Evolutionary conservation across 306 rosid genomes (phyloP).

Genomic region (Lathyrus sativus): DNA sequence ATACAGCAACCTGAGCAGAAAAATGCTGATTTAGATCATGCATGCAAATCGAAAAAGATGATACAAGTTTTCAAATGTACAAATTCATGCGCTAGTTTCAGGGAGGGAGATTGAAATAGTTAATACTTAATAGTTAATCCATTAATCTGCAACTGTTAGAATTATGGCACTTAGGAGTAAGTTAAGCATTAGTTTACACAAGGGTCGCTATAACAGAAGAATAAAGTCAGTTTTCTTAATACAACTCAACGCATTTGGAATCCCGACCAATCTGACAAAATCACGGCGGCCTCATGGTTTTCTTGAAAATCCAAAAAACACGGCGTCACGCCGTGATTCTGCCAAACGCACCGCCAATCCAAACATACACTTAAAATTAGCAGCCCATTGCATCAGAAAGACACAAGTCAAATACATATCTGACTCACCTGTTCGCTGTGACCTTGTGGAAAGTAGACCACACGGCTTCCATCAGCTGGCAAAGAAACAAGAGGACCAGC

Average conservation of each 20-base stretch:
- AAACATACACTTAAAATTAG: background rate
- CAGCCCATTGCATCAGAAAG: background rate
- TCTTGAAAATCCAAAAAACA: background rate
- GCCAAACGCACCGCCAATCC: background rate
- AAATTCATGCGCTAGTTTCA: slow-evolving; percentile 6
- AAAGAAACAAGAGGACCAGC: slow-evolving; percentile 95
- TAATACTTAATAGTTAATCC: slow-evolving; percentile 4
- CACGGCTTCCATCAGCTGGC: slow-evolving; percentile 87
- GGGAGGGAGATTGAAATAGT: background rate
- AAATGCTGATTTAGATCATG: slow-evolving; percentile 30
- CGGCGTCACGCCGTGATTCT: background rate
- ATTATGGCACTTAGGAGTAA: background rate
- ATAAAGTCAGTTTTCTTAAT: slow-evolving; percentile 1
- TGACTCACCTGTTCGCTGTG: slow-evolving; percentile 90
- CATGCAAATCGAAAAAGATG: slow-evolving; percentile 2
- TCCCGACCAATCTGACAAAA: background rate
- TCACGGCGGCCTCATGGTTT: background rate
- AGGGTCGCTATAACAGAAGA: slow-evolving; percentile 18
- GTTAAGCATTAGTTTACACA: slow-evolving; percentile 3
- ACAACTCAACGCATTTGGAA: background rate
- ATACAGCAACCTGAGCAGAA: slow-evolving; percentile 49
- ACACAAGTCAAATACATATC: slow-evolving; percentile 7
- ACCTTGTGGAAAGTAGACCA: slow-evolving; percentile 94
- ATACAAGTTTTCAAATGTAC: slow-evolving; percentile 6
- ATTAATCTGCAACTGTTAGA: slow-evolving; percentile 25